Evolutionary conservation across 2,329 filamentous ascomycete genomes (phyloP), one percentile per base, ranked within the genome.

Genomic region (Exophiala alcalophila): DNA sequence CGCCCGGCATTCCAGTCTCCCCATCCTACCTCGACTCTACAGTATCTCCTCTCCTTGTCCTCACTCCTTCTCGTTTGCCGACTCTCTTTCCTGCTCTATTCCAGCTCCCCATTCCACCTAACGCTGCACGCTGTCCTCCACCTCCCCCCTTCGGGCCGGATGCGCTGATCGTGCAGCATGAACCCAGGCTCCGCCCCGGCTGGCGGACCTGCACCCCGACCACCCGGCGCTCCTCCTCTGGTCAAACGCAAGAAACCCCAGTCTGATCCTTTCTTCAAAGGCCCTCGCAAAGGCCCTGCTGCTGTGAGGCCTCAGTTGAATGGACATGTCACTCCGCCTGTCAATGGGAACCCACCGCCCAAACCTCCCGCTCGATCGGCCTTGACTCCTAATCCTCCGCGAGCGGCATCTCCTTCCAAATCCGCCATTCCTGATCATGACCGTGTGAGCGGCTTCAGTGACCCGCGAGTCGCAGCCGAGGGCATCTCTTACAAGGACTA

Each of bases 401-500:
- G 40, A 20, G 12, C 44, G 12, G 15, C 36, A 10, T 44, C 43
- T 31, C 44, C 44, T 16, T 28, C 43, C 7, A 36, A 28, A 42
- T 18, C 36, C 11, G 11, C 33, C 16, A 35, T 49, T 12, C 43
- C 49, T 9, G 36, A 49, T 9, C 35, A 39, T 27, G 40, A 55
- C 32, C 46, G 45, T 19, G 37, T 53, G 19, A 57, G 55, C 37
- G 55, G 55, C 18, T 57, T 57, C 41, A 53, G 41, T 27, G 55
- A 57, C 26, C 53, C 54, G 6, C 44, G 43, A 20, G 31, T 55
- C 19, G 31, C 45, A 7, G 39, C 50, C n/a, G 42, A 49, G 20
- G 47, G 46, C 12, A 49, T 43, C 7, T 61, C 56, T 18, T 71
- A 66, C 48, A 59, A 61, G 8, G 81, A 81, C 57, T 82, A 71